A percentile compares a stretch with the other conserved stretches of the same genome.
Evolutionary conservation across 345 rosid species (phyloP).

Genomic region (Cardamine resedifolia): DNA sequence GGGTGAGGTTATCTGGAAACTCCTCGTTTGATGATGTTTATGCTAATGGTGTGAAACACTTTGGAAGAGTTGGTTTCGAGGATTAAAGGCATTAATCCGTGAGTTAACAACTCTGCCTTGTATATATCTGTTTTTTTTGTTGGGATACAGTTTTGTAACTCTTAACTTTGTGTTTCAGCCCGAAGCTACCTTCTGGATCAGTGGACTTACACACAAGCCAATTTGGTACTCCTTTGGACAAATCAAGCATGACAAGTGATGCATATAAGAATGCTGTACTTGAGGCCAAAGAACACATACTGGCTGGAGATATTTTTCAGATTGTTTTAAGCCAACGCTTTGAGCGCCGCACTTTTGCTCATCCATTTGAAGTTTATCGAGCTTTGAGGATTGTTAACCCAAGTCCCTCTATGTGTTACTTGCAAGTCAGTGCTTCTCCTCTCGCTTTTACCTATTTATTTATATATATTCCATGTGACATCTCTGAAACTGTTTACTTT

Average conservation of each 20-base stretch:
- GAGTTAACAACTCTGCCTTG: conserved; percentile 18
- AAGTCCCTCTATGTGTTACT: conserved; percentile 82
- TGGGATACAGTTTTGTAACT: neutral
- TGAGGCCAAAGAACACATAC: conserved; percentile 69
- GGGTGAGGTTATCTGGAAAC: conserved; percentile 49
- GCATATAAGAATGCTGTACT: conserved; percentile 68
- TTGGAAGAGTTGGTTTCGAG: conserved; percentile 45
- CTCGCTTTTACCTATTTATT: neutral
- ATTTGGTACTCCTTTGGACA: conserved; percentile 65
- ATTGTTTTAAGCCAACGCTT: conserved; percentile 89
- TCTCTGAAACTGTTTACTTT: neutral
- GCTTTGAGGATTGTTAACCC: conserved; percentile 84
- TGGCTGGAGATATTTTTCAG: conserved; percentile 87
- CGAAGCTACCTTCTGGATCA: conserved; percentile 62
- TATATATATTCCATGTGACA: neutral
- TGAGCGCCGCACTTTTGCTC: conserved; percentile 79
- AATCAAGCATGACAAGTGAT: conserved; percentile 73
- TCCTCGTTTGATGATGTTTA: conserved; percentile 53
- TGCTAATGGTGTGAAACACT: conserved; percentile 43
- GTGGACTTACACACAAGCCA: conserved; percentile 53
- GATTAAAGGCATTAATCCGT: conserved; percentile 44
- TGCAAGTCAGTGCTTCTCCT: conserved; percentile 51
- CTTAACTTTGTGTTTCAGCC: conserved; percentile 44
- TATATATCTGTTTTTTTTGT: neutral
- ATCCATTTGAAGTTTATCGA: conserved; percentile 84